These are phyloP conservation scores for Candida chilensis DNA, from an alignment of 805 yeast genomes.

Conservation along the genomic window DNA sequence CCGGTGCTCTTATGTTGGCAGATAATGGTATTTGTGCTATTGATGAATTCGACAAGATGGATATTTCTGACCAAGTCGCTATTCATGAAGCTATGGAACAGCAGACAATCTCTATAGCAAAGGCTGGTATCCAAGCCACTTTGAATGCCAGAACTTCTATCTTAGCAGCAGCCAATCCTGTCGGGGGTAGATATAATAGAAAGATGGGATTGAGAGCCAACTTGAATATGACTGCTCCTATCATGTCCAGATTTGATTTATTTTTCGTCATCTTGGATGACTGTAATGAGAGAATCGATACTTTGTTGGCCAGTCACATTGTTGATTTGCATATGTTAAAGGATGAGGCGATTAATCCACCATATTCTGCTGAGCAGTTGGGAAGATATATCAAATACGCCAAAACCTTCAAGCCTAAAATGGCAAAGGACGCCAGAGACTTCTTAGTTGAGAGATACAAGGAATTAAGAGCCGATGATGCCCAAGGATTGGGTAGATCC, in stretches of 20 bases:
- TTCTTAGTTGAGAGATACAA: conserved; percentile 72
- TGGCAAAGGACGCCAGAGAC: conserved; percentile 75
- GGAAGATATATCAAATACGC: conserved; percentile 88
- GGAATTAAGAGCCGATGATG: conserved; percentile 81
- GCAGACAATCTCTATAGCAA: conserved; percentile 96
- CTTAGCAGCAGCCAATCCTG: conserved; percentile 97
- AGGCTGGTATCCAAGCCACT: conserved; percentile 98
- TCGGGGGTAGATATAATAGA: conserved; percentile 93
- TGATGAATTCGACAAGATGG: conserved; percentile 99
- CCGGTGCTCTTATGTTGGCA: conserved; percentile 97
- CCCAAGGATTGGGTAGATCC: conserved; percentile 78
- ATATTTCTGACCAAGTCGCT: conserved; percentile 89
- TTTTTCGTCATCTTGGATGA: conserved; percentile 94
- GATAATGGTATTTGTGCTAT: conserved; percentile 98
- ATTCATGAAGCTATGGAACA: conserved; percentile 99
- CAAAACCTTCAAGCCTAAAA: conserved; percentile 81
- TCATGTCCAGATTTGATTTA: conserved; percentile 95
- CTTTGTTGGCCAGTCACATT: conserved; percentile 85
- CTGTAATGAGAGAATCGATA: conserved; percentile 84
- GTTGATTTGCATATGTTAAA: conserved; percentile 86
- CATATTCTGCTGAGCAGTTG: conserved; percentile 81
- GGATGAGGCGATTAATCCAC: conserved; percentile 86
- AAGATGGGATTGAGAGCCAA: conserved; percentile 78
- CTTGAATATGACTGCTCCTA: conserved; percentile 94
- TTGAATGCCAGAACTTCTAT: conserved; percentile 94